A percentile compares a stretch with the other conserved stretches of the same genome.
Conservation (phyloP, 2,329 filamentous ascomycete species). For the Fusarium anguioides region DNA sequence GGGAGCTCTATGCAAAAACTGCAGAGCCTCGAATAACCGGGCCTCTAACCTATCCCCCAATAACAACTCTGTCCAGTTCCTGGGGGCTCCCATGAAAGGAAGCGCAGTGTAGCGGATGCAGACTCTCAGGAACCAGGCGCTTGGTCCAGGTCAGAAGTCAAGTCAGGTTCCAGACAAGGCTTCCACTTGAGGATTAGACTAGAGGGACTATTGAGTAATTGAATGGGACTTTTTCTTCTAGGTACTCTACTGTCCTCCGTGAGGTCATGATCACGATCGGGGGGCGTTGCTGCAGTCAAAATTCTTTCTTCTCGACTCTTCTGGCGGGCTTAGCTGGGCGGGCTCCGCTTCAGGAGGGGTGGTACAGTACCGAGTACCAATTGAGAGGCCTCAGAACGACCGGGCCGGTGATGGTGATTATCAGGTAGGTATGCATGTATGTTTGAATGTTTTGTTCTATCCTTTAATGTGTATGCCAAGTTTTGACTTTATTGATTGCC, state of each 20-base stretch:
- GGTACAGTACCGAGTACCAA: constrained; percentile 20
- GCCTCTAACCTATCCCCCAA: constrained; percentile 36
- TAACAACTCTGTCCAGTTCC: constrained; percentile 25
- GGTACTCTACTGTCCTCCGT: constrained; percentile 31
- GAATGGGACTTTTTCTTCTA: constrained; percentile 39
- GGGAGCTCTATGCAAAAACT: constrained; percentile 31
- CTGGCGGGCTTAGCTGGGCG: constrained; percentile 39
- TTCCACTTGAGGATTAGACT: constrained; percentile 48
- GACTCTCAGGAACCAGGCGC: constrained; percentile 47
- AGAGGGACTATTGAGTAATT: constrained; percentile 50
- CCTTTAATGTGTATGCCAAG: constrained; percentile 13
- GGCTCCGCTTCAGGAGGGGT: constrained; percentile 34
- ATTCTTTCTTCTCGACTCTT: constrained; percentile 44
- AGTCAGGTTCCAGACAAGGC: constrained; percentile 21
- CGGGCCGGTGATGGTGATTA: constrained; percentile 37
- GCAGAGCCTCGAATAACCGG: constrained; percentile 53
- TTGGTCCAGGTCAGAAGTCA: constrained; percentile 36
- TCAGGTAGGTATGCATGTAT: too few species aligned
- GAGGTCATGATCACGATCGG: constrained; percentile 51
- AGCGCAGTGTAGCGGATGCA: not conserved
- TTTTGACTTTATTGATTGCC: constrained; percentile 1
- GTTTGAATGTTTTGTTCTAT: not conserved
- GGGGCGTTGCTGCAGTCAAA: constrained; percentile 25
- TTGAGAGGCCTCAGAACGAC: constrained; percentile 31
- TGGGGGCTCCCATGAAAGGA: not conserved